Evolutionary conservation across 805 yeast genomes (phyloP).

Genomic region (Lipomyces chichibuensis): DNA sequence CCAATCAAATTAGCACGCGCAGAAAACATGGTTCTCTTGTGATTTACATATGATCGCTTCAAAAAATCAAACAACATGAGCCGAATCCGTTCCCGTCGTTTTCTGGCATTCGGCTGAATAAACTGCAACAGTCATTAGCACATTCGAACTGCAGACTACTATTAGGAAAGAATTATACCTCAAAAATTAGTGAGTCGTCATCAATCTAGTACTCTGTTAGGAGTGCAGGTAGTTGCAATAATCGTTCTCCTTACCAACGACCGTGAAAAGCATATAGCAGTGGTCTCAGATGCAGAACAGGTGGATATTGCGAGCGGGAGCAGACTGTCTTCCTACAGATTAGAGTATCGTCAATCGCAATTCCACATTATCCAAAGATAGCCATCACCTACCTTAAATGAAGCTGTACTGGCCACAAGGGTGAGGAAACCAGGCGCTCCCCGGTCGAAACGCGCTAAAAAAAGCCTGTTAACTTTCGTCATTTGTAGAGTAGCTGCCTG

Average conservation of each 20-base stretch:
- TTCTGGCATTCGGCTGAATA: neutral
- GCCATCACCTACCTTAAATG: neutral
- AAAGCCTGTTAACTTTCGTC: neutral
- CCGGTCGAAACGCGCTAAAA: neutral
- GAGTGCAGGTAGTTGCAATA: neutral
- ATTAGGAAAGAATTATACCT: neutral
- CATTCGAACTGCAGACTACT: neutral
- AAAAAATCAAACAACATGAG: neutral
- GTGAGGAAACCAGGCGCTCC: neutral
- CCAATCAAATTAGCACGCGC: neutral
- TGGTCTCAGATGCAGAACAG: neutral
- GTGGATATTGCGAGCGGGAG: neutral
- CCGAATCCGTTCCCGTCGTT: neutral
- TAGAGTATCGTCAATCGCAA: neutral
- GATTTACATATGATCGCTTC: neutral
- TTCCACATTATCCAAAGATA: neutral
- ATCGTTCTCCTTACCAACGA: neutral
- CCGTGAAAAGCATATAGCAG: neutral
- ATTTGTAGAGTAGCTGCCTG: neutral
- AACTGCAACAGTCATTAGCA: neutral
- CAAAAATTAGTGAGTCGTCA: neutral
- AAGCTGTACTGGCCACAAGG: neutral
- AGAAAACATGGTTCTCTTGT: neutral
- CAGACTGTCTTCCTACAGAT: neutral
- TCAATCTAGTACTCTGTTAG: neutral